A percentile compares a stretch with the other conserved stretches of the same genome.
Evolutionary conservation across 1,284 basidiomycete genomes (phyloP).

Genomic region (Acaromyces ingoldii): DNA sequence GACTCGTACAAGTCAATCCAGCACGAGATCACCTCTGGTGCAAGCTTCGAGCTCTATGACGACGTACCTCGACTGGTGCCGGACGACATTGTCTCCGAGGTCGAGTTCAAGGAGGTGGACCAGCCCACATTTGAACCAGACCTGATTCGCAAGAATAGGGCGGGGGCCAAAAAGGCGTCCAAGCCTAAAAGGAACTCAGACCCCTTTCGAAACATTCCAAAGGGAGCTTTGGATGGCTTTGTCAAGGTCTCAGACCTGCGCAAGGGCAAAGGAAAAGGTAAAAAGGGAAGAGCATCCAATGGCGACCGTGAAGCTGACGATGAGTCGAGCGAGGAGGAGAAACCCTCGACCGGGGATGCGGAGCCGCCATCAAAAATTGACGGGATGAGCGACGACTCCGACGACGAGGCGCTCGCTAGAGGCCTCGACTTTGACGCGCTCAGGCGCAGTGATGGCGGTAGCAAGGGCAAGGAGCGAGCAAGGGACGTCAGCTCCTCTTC

Average conservation of each 20-base stretch:
- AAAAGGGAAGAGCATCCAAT: constrained; percentile 1
- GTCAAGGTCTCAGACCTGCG: constrained; percentile 36
- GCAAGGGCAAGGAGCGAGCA: too few relatives aligned
- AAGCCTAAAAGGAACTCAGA: constrained; percentile 35
- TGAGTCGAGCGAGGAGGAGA: too few relatives aligned
- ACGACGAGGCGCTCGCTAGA: constrained; percentile 18
- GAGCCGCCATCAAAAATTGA: background rate
- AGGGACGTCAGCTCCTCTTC: too few relatives aligned
- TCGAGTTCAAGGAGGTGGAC: constrained; percentile 70
- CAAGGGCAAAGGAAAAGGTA: constrained; percentile 8
- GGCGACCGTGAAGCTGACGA: too few relatives aligned
- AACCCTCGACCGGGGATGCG: background rate
- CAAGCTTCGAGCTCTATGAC: constrained; percentile 80
- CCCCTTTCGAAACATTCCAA: constrained; percentile 36
- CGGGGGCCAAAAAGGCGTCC: constrained; percentile 19
- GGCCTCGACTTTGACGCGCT: constrained; percentile 3
- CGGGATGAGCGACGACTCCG: constrained; percentile 15
- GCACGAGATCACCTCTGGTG: constrained; percentile 76
- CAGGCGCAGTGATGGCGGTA: too few relatives aligned
- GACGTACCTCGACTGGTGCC: constrained; percentile 87
- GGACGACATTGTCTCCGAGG: constrained; percentile 67
- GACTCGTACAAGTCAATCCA: constrained; percentile 84
- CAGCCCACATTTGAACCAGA: constrained; percentile 49
- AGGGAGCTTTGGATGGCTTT: constrained; percentile 29
- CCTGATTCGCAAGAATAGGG: background rate